phyloP scores from a whole-genome alignment of 2,329 filamentous ascomycete species.

The Sarocladium brachiariae region DNA sequence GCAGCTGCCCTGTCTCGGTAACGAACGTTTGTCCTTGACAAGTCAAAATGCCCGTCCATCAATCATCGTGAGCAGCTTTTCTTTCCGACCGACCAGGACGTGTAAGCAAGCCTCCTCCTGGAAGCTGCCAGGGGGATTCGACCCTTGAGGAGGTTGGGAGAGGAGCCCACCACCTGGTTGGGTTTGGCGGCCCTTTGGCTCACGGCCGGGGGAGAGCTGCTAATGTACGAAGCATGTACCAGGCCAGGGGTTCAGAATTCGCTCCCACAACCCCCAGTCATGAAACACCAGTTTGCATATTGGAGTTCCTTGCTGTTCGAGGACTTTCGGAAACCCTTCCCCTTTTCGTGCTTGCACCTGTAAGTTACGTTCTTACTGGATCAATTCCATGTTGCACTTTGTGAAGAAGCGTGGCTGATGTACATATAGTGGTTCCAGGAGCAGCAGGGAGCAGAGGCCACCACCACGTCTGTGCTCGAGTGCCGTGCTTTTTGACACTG shows the following conservation, averaged over 20 bases:
- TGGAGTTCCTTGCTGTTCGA: constrained; percentile 4
- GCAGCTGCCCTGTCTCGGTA: too few species aligned
- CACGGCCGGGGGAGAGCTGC: not conserved
- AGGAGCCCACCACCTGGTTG: not conserved
- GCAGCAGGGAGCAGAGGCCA: too few species aligned
- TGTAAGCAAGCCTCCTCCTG: not conserved
- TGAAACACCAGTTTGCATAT: constrained; percentile 6
- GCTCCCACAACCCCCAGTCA: constrained; percentile 2
- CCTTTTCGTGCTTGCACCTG: too few species aligned
- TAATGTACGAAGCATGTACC: not conserved
- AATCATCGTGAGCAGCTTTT: not conserved
- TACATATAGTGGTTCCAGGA: too few species aligned
- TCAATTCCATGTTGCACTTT: too few species aligned
- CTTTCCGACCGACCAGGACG: not conserved
- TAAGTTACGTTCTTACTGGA: too few species aligned
- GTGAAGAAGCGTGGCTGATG: too few species aligned
- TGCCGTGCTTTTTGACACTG: too few species aligned
- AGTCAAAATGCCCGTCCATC: too few species aligned
- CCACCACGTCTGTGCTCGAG: too few species aligned
- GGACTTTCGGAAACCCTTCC: not conserved
- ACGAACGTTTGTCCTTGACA: too few species aligned
- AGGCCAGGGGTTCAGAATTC: constrained; percentile 3
- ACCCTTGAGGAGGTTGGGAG: constrained; percentile 3
- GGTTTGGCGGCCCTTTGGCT: constrained; percentile 1
- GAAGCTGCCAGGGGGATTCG: not conserved